A percentile compares a stretch with the other conserved stretches of the same genome.
These are phyloP conservation scores for Rhizophlyctis rosea DNA, from an alignment of 192 early-diverging fungal genomes.

Conservation along the genomic window DNA sequence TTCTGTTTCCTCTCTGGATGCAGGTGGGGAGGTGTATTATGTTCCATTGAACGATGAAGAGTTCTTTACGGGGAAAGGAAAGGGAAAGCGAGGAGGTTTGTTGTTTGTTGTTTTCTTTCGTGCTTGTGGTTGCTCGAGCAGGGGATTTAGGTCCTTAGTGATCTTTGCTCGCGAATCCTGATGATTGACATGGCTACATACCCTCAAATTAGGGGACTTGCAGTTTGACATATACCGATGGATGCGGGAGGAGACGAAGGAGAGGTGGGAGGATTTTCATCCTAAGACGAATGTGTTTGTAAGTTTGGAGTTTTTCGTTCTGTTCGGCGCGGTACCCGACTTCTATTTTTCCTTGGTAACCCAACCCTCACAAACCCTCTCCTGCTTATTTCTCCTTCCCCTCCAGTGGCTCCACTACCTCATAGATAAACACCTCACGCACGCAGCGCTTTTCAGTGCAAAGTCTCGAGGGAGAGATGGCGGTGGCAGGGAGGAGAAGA, in stretches of 20 bases:
- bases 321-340: too few relatives aligned
- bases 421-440: conserved; percentile 35
- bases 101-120: not conserved
- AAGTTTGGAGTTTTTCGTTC: not conserved
- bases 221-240: conserved; percentile 47
- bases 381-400: not conserved
- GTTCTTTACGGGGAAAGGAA: conserved; percentile 38
- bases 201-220: conserved; percentile 6
- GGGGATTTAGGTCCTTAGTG: too few relatives aligned
- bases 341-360: not conserved
- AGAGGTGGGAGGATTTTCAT: conserved; percentile 33
- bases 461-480: not conserved
- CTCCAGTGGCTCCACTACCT: conserved; percentile 50
- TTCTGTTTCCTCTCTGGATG: too few relatives aligned
- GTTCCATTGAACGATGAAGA: conserved; percentile 33
- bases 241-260: conserved; percentile 38
- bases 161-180: not conserved
- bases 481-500: not conserved
- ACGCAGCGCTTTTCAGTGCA: not conserved
- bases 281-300: conserved; percentile 46
- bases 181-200: not conserved
- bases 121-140: too few relatives aligned
- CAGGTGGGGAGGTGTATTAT: conserved; percentile 6
- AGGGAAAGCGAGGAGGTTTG: conserved; percentile 33
- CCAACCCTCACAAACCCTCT: not conserved